phyloP scores from a whole-genome alignment of 805 yeast species.

The Suhomyces pyralidae region DNA sequence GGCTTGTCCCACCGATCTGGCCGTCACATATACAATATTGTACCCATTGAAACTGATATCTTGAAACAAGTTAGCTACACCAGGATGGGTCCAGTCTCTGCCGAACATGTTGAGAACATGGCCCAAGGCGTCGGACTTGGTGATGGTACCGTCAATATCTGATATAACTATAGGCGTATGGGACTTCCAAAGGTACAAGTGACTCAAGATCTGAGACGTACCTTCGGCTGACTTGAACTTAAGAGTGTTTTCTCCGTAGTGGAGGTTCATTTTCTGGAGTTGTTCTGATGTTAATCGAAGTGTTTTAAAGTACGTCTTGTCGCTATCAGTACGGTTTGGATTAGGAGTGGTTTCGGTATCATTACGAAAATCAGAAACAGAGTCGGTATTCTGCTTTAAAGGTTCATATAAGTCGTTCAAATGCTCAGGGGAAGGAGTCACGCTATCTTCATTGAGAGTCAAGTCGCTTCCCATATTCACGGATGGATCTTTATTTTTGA shows the following conservation, averaged over 20 bases:
- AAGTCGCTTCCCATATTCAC: not conserved
- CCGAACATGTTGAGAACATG: conserved; percentile 93
- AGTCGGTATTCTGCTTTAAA: not conserved
- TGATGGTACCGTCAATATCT: conserved; percentile 97
- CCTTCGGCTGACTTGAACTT: conserved; percentile 81
- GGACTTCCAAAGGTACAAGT: conserved; percentile 79
- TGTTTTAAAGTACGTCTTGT: conserved; percentile 69
- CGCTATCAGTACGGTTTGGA: conserved; percentile 3
- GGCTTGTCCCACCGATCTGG: conserved; percentile 93
- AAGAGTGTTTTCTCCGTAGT: conserved; percentile 75
- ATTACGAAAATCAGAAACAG: not conserved
- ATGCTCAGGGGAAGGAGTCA: conserved; percentile 3
- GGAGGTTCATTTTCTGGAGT: conserved; percentile 65
- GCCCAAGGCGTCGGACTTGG: conserved; percentile 96
- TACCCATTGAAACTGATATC: conserved; percentile 88
- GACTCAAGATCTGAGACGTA: conserved; percentile 68
- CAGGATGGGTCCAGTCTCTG: conserved; percentile 96
- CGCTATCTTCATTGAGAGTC: conserved; percentile 5
- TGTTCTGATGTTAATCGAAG: conserved; percentile 90
- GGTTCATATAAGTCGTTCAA: conserved; percentile 10
- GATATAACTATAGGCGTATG: conserved; percentile 89
- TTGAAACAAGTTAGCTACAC: conserved; percentile 88
- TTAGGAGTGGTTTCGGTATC: not conserved
- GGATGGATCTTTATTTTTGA: conserved; percentile 27
- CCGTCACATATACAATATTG: conserved; percentile 89